phyloP scores from a whole-genome alignment of 352 stramenopile species.

The Pythium rishiriense region DNA sequence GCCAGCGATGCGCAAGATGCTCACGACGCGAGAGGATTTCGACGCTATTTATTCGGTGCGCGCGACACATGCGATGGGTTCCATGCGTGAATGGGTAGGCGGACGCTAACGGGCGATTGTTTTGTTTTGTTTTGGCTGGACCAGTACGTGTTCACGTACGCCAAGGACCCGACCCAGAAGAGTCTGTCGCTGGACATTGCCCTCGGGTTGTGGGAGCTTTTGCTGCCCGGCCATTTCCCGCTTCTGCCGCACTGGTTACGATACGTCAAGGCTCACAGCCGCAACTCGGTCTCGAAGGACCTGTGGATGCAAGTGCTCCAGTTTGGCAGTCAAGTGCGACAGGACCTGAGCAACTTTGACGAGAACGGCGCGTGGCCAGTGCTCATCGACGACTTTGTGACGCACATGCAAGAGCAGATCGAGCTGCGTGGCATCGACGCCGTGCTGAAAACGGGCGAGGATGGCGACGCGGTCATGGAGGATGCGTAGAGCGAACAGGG shows the following conservation, averaged over 20 bases:
- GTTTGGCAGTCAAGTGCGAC: conserved; percentile 71
- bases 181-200: conserved; percentile 76
- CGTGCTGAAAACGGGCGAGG: conserved; percentile 47
- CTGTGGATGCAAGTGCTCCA: conserved; percentile 86
- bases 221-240: conserved; percentile 66
- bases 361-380: conserved; percentile 87
- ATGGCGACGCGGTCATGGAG: conserved; percentile 55
- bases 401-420: conserved; percentile 63
- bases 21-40: conserved; percentile 53
- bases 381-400: conserved; percentile 83
- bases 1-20: conserved; percentile 47
- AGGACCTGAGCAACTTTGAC: conserved; percentile 83
- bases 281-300: conserved; percentile 83
- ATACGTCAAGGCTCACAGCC: conserved; percentile 63
- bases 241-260: conserved; percentile 67
- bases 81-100: too few species aligned
- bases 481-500: conserved; percentile 26
- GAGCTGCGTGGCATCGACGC: conserved; percentile 35
- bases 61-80: too few species aligned
- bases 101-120: not conserved
- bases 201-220: conserved; percentile 66
- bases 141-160: conserved; percentile 83
- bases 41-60: conserved; percentile 83
- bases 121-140: not conserved
- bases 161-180: conserved; percentile 84